Evolutionary conservation across 2,329 filamentous ascomycete species (phyloP), one percentile per base, ranked within the genome.

Genomic region (Fusarium graminum): DNA sequence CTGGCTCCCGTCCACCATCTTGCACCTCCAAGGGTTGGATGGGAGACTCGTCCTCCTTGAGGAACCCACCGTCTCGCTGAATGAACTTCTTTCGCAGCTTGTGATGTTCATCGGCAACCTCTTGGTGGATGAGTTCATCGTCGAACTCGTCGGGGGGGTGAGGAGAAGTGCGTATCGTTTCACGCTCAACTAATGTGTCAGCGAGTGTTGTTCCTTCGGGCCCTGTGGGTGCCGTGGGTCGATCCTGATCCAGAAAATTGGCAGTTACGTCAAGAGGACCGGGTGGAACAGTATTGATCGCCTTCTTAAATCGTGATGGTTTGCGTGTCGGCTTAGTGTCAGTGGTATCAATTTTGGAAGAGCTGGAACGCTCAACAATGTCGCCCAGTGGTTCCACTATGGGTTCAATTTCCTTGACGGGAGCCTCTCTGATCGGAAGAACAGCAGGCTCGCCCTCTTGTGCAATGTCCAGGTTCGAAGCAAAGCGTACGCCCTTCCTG

Each of bases 61-160:
- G 80, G 76, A 97, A 97, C 4, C 93, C 93, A 50, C 93, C 93
- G 71, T 95, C 88, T 70, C 89, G 86, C 69, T 93, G 88, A 52
- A 97, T 93, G 78, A 96, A 89, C 72, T 86, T 87, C 75, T 94
- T 97, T 19, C 94, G 90, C 76, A 92, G 83, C 42, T 87, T 88
- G 76, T 97, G 91, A 77, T 97, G 97, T 74, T 96, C 92, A 36
- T 88, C 86, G 9, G 92, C 90, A 14, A 97, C 88, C 76, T 97
- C 91, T 64, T 92, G 88, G 52, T 91, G 86, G 49, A 94, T 82
- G 29, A 94, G 80, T n/a, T 72, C 68, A 19, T 88, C 83, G 7
- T 97, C 91, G 38, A 94, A 82, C 67, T 92, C 89, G 68, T 91
- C 86, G 0, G 87, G 86, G 61, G 69, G 58, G n/a, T 69, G 57